Evolutionary conservation across 2,329 filamentous ascomycete species (phyloP).

Genomic region (Aschersonia sp.): DNA sequence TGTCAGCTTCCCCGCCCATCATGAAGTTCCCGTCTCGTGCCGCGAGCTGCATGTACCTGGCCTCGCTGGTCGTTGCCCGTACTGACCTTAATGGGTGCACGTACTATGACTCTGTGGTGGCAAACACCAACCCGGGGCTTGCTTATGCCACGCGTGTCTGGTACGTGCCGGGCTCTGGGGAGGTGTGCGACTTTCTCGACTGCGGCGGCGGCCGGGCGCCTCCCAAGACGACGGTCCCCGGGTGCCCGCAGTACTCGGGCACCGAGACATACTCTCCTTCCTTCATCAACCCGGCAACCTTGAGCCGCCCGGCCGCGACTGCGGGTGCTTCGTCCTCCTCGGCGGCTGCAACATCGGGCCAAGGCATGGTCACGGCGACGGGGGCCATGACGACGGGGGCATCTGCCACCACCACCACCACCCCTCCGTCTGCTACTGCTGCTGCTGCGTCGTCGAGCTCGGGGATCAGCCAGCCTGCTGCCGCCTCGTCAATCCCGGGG

Average conservation of each 20-base stretch:
- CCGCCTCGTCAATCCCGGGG: neutral
- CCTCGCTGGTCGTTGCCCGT: conserved; percentile 20
- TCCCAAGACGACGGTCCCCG: conserved; percentile 47
- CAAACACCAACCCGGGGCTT: conserved; percentile 10
- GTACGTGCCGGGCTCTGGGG: conserved; percentile 48
- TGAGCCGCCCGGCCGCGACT: neutral
- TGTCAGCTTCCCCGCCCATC: neutral
- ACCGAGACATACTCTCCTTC: conserved; percentile 37
- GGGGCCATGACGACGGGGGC: neutral
- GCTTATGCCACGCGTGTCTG: conserved; percentile 34
- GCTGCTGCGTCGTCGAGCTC: conserved; percentile 2
- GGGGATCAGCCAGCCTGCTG: neutral
- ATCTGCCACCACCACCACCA: neutral
- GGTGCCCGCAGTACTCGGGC: conserved; percentile 40
- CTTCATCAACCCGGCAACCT: conserved; percentile 25
- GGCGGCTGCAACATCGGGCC: neutral
- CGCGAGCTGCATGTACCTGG: conserved; percentile 13
- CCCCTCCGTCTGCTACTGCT: neutral
- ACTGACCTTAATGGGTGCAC: conserved; percentile 33
- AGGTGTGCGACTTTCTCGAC: conserved; percentile 50
- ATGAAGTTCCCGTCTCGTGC: conserved; percentile 14
- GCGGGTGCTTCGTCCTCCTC: neutral
- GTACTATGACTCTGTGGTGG: conserved; percentile 18
- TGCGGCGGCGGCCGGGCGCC: conserved; percentile 54
- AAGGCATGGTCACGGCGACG: neutral